Evolutionary conservation across 2,329 filamentous ascomycete genomes (phyloP).

Genomic region (Xylaria hypoxylon): DNA sequence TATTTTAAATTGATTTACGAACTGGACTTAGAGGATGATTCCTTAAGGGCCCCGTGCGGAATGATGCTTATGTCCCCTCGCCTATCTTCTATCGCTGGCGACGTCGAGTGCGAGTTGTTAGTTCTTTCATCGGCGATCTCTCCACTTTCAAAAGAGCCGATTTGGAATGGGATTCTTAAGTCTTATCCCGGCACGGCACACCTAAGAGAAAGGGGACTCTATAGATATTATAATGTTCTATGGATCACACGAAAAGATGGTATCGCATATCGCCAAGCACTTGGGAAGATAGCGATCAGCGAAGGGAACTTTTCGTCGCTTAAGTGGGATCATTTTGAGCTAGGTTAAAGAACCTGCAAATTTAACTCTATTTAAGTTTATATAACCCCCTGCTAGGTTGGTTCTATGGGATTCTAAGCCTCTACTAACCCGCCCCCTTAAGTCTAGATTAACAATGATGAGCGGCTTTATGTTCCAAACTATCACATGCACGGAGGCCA

Average conservation of each 20-base stretch:
- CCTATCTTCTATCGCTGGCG: background rate
- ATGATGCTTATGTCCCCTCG: background rate
- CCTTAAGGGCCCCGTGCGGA: background rate
- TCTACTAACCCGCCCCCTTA: too few relatives aligned
- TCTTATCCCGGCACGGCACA: background rate
- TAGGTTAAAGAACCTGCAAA: background rate
- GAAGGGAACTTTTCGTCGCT: background rate
- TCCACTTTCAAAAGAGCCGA: background rate
- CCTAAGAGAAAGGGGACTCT: background rate
- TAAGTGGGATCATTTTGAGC: background rate
- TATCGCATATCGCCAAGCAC: conserved; percentile 32
- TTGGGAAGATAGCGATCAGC: conserved; percentile 10
- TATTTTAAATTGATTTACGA: background rate
- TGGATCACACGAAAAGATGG: conserved; percentile 13
- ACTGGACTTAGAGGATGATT: background rate
- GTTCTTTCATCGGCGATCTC: background rate
- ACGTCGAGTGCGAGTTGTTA: background rate
- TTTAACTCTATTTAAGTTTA: too few relatives aligned
- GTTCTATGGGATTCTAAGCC: too few relatives aligned
- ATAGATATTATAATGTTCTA: conserved; percentile 16
- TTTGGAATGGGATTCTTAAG: background rate
- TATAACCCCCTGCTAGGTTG: too few relatives aligned
- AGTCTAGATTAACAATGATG: too few relatives aligned
- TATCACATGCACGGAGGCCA: too few relatives aligned
- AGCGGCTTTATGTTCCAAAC: too few relatives aligned